These are phyloP conservation scores for Pezicula radicicola DNA, from an alignment of 2,329 filamentous ascomycete species.

Conservation along the genomic window DNA sequence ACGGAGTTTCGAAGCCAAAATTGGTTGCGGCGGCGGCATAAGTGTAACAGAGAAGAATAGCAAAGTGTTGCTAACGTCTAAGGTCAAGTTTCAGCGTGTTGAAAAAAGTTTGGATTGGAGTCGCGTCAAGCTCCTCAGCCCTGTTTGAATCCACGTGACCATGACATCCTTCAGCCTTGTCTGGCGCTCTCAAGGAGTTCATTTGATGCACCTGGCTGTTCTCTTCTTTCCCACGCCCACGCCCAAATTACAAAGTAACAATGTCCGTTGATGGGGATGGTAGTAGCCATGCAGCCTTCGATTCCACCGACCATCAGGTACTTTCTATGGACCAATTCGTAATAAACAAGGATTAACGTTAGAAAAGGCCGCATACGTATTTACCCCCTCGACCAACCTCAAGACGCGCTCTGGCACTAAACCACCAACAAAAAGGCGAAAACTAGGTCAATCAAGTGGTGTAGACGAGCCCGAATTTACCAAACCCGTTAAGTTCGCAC, in stretches of 20 bases:
- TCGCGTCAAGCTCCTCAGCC: too few relatives aligned
- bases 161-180: neutral
- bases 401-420: slow-evolving; percentile 13
- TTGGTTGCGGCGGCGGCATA: slow-evolving; percentile 26
- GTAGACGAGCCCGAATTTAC: neutral
- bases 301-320: slow-evolving; percentile 30
- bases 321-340: neutral
- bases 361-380: slow-evolving; percentile 34
- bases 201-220: neutral
- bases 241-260: neutral
- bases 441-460: slow-evolving; percentile 20
- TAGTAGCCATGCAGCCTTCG: slow-evolving; percentile 21
- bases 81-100: too few relatives aligned
- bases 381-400: slow-evolving; percentile 19
- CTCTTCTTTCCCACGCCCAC: neutral
- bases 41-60: slow-evolving; percentile 12
- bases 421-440: slow-evolving; percentile 32
- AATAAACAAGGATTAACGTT: neutral
- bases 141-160: slow-evolving; percentile 1
- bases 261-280: slow-evolving; percentile 28
- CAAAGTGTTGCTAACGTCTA: neutral
- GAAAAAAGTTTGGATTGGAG: neutral
- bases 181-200: neutral
- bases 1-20: slow-evolving; percentile 21
- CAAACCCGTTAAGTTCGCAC: slow-evolving; percentile 37